Evolutionary conservation across 2,329 filamentous ascomycete genomes (phyloP).

Genomic region (Juglanconis sp.): DNA sequence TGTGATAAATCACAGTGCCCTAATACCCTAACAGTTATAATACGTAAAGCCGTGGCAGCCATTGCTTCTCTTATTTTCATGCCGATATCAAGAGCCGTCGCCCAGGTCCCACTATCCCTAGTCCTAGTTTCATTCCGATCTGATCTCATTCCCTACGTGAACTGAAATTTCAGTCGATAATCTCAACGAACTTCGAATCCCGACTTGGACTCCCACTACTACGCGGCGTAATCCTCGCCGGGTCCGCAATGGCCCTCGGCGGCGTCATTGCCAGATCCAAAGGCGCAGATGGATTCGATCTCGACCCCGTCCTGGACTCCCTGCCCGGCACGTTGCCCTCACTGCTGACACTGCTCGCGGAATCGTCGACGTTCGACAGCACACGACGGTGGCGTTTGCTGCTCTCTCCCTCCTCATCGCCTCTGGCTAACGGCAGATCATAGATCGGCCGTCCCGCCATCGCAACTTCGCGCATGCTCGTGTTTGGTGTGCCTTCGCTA

Average conservation of each 20-base stretch:
- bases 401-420: conserved; percentile 17
- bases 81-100: background rate
- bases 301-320: background rate
- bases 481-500: conserved; percentile 15
- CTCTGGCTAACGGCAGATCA: conserved; percentile 20
- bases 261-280: conserved; percentile 12
- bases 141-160: background rate
- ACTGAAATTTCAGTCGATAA: conserved; percentile 31
- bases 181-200: conserved; percentile 50
- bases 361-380: background rate
- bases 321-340: background rate
- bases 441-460: conserved; percentile 26
- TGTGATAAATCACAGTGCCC: too few species aligned
- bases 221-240: conserved; percentile 15
- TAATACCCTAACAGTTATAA: background rate
- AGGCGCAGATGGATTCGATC: background rate
- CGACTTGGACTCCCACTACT: conserved; percentile 40
- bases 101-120: background rate
- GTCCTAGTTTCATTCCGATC: background rate
- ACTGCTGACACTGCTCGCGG: conserved; percentile 23
- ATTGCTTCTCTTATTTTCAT: background rate
- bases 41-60: background rate
- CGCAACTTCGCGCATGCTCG: conserved; percentile 32
- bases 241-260: conserved; percentile 23
- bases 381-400: background rate